Percentiles rank a stretch among this genome's conserved stretches.
Evolutionary conservation across 2,329 filamentous ascomycete species (phyloP).

Genomic region (Colletotrichum caudatum): DNA sequence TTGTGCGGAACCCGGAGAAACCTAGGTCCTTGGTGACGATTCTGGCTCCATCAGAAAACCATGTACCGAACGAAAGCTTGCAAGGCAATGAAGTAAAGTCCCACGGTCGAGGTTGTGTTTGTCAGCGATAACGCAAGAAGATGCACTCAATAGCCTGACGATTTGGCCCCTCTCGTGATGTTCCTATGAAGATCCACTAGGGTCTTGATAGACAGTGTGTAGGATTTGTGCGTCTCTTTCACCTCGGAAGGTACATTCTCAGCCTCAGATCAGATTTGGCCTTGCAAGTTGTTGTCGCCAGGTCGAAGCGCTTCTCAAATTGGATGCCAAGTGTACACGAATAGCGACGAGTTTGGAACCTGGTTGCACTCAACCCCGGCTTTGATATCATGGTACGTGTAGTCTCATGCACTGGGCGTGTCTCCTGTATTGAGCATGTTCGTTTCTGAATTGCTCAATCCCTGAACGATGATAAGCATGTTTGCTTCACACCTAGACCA

Average conservation of each 20-base stretch:
- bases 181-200: too few species aligned
- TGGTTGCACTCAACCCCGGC: neutral
- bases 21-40: neutral
- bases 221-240: neutral
- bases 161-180: too few species aligned
- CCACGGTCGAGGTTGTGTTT: neutral
- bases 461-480: neutral
- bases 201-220: neutral
- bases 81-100: neutral
- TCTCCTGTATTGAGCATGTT: neutral
- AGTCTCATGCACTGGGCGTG: neutral
- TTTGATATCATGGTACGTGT: neutral
- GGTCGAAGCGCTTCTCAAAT: neutral
- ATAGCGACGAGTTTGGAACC: neutral
- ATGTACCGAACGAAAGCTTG: conserved; percentile 10
- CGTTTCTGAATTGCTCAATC: neutral
- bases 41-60: neutral
- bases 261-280: neutral
- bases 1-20: neutral
- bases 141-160: neutral
- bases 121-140: neutral
- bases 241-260: neutral
- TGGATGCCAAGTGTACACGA: neutral
- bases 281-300: neutral
- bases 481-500: neutral